A percentile compares a stretch with the other conserved stretches of the same genome.
These are phyloP conservation scores for Paraurostyla sp. DNA, from an alignment of 73 alveolate genomes.

Conservation along the genomic window DNA sequence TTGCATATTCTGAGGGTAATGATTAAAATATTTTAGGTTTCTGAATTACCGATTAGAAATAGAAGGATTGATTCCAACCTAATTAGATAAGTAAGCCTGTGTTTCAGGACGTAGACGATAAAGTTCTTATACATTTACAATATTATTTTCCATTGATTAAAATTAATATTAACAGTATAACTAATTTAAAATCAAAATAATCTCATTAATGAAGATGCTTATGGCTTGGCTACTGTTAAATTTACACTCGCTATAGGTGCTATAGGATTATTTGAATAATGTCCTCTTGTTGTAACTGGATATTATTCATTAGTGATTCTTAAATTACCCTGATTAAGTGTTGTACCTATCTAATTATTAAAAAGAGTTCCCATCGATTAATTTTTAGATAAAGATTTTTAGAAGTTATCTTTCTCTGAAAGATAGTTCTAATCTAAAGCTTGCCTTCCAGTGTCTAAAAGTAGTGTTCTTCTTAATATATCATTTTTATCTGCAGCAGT, in stretches of 20 bases:
- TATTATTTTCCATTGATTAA: not conserved
- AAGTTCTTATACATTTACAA: not conserved
- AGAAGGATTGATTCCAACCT: too few relatives aligned
- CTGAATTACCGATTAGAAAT: too few relatives aligned
- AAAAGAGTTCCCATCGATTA: not conserved
- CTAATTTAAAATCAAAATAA: not conserved
- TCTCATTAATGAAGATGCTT: conserved; percentile 12
- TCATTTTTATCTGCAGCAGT: not conserved
- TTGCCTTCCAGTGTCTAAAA: not conserved
- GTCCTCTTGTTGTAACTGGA: not conserved
- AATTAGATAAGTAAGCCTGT: too few relatives aligned
- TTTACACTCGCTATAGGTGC: not conserved
- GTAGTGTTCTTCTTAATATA: not conserved
- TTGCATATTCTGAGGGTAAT: not conserved
- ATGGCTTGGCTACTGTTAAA: not conserved
- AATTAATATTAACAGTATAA: not conserved
- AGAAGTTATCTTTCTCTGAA: not conserved
- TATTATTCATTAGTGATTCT: not conserved
- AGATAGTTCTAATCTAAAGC: not conserved
- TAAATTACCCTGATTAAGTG: not conserved
- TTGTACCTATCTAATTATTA: not conserved
- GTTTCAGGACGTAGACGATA: too few relatives aligned
- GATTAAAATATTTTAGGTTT: not conserved
- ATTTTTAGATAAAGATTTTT: not conserved
- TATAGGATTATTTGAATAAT: not conserved